These are phyloP conservation scores for Diutina sp. DNA, from an alignment of 1,139 yeast species.

Conservation along the genomic window DNA sequence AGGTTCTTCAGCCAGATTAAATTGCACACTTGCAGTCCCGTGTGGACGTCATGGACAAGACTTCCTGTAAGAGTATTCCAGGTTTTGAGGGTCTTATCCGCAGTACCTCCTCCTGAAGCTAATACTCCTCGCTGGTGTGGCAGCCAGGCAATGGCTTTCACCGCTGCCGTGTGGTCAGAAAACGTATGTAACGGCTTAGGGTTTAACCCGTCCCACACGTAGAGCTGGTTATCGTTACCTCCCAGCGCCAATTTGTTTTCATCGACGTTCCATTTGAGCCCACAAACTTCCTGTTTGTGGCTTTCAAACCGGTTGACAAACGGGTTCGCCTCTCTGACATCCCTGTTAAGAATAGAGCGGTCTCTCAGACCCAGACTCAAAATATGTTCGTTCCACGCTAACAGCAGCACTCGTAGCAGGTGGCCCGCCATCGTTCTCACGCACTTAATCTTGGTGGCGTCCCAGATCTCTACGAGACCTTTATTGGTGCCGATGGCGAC, in stretches of 20 bases:
- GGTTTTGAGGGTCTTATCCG: slow-evolving; percentile 78
- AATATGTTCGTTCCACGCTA: slow-evolving; percentile 92
- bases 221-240: slow-evolving; percentile 80
- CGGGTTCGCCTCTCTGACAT: slow-evolving; percentile 80
- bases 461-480: slow-evolving; percentile 93
- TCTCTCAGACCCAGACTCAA: slow-evolving; percentile 84
- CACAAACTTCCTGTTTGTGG: slow-evolving; percentile 94
- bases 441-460: slow-evolving; percentile 73
- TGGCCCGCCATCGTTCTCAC: slow-evolving; percentile 92
- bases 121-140: slow-evolving; percentile 91
- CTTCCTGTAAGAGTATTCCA: slow-evolving; percentile 86
- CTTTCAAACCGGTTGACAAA: slow-evolving; percentile 56
- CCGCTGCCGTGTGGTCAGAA: slow-evolving; percentile 85
- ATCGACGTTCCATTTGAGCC: slow-evolving; percentile 84
- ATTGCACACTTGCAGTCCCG: slow-evolving; percentile 95
- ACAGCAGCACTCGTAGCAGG: slow-evolving; percentile 66
- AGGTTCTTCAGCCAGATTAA: slow-evolving; percentile 88
- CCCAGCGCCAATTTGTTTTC: slow-evolving; percentile 86
- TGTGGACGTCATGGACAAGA: slow-evolving; percentile 65
- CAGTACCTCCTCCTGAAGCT: slow-evolving; percentile 97
- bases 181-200: slow-evolving; percentile 62
- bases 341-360: slow-evolving; percentile 73
- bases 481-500: slow-evolving; percentile 81
- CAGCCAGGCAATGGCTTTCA: slow-evolving; percentile 94
- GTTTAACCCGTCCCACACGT: slow-evolving; percentile 78